These are phyloP conservation scores for Zalaria obscura DNA, from an alignment of 2,329 filamentous ascomycete species.

Conservation along the genomic window DNA sequence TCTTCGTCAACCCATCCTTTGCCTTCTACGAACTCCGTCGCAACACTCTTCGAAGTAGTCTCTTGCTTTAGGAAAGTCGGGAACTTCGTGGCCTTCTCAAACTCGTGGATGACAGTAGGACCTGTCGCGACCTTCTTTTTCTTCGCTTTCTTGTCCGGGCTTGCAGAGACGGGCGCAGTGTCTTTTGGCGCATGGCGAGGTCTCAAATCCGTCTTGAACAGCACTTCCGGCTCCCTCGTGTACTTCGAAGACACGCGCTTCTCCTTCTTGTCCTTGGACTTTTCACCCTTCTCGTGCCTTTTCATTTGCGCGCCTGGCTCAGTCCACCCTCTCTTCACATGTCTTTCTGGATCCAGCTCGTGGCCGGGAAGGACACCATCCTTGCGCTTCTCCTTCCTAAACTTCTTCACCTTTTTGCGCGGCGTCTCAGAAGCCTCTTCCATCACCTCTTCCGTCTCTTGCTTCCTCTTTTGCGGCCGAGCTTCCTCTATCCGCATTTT, in stretches of 20 bases:
- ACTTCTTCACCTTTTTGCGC: slow-evolving; percentile 27
- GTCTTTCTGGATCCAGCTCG: slow-evolving; percentile 57
- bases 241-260: slow-evolving; percentile 58
- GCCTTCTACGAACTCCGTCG: slow-evolving; percentile 60
- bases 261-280: slow-evolving; percentile 33
- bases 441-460: slow-evolving; percentile 11
- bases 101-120: slow-evolving; percentile 71
- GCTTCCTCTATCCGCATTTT: slow-evolving; percentile 81
- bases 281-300: slow-evolving; percentile 8
- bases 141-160: slow-evolving; percentile 45
- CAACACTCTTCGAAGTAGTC: slow-evolving; percentile 27
- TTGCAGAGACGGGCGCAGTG: slow-evolving; percentile 50
- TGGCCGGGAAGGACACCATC: slow-evolving; percentile 50
- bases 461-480: slow-evolving; percentile 44
- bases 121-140: slow-evolving; percentile 31
- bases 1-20: slow-evolving; percentile 77
- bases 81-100: slow-evolving; percentile 69
- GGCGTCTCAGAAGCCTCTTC: slow-evolving; percentile 20
- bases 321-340: slow-evolving; percentile 83
- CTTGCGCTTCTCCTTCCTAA: slow-evolving; percentile 37
- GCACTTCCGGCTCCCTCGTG: slow-evolving; percentile 59
- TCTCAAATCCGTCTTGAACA: slow-evolving; percentile 66
- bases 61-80: slow-evolving; percentile 62
- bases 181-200: slow-evolving; percentile 31
- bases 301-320: slow-evolving; percentile 24